These are phyloP conservation scores for Bonia amplexicaulis DNA, from an alignment of 176 grass and related monocot genomes.

Conservation along the genomic window DNA sequence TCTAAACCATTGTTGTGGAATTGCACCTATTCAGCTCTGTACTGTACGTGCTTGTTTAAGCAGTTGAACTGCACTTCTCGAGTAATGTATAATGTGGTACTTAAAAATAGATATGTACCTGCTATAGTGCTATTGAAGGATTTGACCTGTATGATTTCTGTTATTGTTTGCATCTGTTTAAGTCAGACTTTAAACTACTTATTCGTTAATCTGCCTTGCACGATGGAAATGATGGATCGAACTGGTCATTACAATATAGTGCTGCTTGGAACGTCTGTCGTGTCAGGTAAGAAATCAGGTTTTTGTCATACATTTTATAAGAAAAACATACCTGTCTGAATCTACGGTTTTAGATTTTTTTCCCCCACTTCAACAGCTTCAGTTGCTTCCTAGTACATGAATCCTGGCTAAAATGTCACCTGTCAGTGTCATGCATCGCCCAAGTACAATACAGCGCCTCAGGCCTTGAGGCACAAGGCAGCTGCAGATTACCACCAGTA, in stretches of 20 bases:
- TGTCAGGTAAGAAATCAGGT: neutral
- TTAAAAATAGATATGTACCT: neutral
- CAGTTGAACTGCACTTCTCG: slow-evolving; percentile 33
- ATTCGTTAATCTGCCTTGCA: neutral
- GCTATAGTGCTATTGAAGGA: neutral
- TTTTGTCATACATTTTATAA: neutral
- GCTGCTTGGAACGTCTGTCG: neutral
- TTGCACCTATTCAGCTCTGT: slow-evolving; percentile 42
- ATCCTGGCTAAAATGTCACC: neutral
- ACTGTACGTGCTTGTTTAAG: slow-evolving; percentile 27
- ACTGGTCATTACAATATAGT: neutral
- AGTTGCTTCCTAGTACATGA: neutral
- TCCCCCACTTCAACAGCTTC: neutral
- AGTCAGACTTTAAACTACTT: neutral
- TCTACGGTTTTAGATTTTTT: neutral
- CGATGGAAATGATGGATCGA: neutral
- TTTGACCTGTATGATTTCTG: neutral
- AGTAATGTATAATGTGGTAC: neutral
- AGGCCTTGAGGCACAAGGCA: neutral
- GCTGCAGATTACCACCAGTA: neutral
- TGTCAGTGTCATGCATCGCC: neutral
- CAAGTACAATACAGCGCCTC: neutral
- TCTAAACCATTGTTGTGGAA: slow-evolving; percentile 13
- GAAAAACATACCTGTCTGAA: neutral
- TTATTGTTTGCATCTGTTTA: neutral